Evolutionary conservation across 1,284 basidiomycete genomes (phyloP), one percentile per base, ranked within the genome.

Genomic region (Cutaneotrichosporon arboriforme): DNA sequence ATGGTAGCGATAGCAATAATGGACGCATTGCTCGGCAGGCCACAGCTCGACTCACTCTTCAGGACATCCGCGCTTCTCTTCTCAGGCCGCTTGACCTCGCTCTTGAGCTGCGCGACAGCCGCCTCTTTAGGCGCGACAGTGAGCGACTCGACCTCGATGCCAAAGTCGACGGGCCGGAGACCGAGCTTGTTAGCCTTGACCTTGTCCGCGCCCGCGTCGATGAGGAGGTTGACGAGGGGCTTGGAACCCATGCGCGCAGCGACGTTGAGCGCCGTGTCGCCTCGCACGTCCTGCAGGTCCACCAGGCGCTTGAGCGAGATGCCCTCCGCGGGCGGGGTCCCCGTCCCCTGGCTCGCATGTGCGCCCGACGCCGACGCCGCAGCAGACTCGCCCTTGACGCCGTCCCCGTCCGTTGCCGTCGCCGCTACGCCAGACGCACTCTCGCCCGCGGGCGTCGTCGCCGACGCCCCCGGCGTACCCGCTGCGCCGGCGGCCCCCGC

Each of bases 261-360:
- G 61, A 97, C 90, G 74, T 94, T 96, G 61, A 99, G 74, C 4
- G 92, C 90, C 1, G 96, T 97, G 70, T 99, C 96, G 1, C 96
- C 96, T 71, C 97, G 86, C 60, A 90, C 85, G 71, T 99, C 96
- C 74, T 93, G 90, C 37, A 96, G 79, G 74, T 98, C 90, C 14
- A 98, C 83, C 37, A 97, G 76, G 9, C 82, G 84, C 65, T 81
- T 81, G 68, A 93, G 88, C 52, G 51, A 60, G 37, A 68, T 57
- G 8, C 36, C 40, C 31, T 54, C 51, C 13, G 43, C 20, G 61
- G 66, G 26, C 26, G 26, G 26, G 26, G 26, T 31, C 7, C 26
- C 26, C 10, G 26, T 10, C 7, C 26, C 10, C 26, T 31, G 26
- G 26, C 42, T 14, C 23, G 43, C 33, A n/a, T n/a, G n/a, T 14